phyloP scores from a whole-genome alignment of 169 alveolate species.

The Eimeria praecox region DNA sequence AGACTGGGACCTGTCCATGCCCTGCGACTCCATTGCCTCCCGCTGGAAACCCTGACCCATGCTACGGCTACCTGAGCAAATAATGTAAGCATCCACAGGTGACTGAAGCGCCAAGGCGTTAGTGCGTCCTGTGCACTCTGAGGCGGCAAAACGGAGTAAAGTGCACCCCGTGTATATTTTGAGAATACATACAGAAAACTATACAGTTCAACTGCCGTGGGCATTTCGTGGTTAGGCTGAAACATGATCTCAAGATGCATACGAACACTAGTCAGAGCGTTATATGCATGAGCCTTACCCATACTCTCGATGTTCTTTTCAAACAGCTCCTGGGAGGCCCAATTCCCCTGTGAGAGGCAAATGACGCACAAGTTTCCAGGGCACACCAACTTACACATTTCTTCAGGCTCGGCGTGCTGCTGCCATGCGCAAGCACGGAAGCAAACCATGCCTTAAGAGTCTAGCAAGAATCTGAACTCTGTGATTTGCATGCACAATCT shows the following conservation, averaged over 20 bases:
- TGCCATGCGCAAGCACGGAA: neutral
- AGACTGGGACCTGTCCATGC: neutral
- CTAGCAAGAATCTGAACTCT: neutral
- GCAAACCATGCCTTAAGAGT: neutral
- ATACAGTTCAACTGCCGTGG: neutral
- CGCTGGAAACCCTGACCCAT: neutral
- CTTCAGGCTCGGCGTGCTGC: neutral
- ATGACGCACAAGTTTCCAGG: neutral
- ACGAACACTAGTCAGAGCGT: neutral
- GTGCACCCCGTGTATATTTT: neutral
- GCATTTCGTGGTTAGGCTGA: neutral
- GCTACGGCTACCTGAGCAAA: conserved; percentile 35
- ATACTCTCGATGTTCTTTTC: neutral
- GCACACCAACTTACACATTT: neutral
- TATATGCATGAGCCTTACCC: neutral
- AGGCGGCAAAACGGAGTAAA: neutral
- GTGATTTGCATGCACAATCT: neutral
- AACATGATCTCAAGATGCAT: neutral
- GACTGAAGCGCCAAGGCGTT: neutral
- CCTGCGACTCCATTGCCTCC: neutral
- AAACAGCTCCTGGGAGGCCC: neutral
- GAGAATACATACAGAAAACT: neutral
- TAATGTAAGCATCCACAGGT: neutral
- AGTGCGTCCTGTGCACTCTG: neutral
- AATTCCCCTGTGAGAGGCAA: conserved; percentile 30